Percentiles rank a stretch among this genome's conserved stretches.
Conservation (phyloP, 139 green algal species). For the Ettlia oleoabundans region DNA sequence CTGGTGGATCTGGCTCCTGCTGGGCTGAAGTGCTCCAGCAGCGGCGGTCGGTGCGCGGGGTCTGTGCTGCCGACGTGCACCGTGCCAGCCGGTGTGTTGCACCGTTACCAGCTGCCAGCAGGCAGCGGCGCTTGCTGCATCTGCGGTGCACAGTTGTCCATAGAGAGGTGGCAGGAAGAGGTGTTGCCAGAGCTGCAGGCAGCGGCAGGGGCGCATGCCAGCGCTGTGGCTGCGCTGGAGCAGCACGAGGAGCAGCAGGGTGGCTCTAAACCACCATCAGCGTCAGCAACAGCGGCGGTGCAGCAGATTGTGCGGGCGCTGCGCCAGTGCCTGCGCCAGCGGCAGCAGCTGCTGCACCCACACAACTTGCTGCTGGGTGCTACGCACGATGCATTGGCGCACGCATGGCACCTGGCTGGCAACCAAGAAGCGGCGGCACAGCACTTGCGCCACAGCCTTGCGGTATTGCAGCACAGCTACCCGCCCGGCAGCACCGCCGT, state of each 20-base stretch:
- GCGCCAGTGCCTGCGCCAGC: conserved; percentile 20
- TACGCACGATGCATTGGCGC: conserved; percentile 38
- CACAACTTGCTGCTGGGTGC: conserved; percentile 32
- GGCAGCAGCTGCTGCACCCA: conserved; percentile 14
- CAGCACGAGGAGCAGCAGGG: not conserved
- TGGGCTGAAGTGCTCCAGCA: conserved; percentile 26
- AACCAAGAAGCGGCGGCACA: conserved; percentile 7
- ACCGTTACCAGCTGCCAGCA: conserved; percentile 6
- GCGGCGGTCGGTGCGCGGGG: conserved; percentile 17
- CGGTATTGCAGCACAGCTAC: conserved; percentile 3
- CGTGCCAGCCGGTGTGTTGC: conserved; percentile 4
- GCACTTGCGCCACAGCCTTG: conserved; percentile 29
- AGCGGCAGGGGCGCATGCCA: not conserved
- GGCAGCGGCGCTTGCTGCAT: conserved; percentile 5
- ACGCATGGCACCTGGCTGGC: conserved; percentile 10
- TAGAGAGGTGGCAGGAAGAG: not conserved
- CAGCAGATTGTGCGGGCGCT: conserved; percentile 8
- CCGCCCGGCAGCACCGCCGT: conserved; percentile 5
- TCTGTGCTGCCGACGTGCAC: conserved; percentile 1
- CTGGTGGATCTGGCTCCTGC: not conserved
- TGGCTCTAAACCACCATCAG: not conserved
- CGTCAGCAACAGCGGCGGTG: not conserved
- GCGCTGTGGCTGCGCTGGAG: not conserved
- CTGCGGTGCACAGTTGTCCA: conserved; percentile 4
- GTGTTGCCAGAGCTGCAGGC: not conserved